A percentile compares a stretch with the other conserved stretches of the same genome.
phyloP scores from a whole-genome alignment of 768 basidiomycete species.

The Collybiopsis luxurians region DNA sequence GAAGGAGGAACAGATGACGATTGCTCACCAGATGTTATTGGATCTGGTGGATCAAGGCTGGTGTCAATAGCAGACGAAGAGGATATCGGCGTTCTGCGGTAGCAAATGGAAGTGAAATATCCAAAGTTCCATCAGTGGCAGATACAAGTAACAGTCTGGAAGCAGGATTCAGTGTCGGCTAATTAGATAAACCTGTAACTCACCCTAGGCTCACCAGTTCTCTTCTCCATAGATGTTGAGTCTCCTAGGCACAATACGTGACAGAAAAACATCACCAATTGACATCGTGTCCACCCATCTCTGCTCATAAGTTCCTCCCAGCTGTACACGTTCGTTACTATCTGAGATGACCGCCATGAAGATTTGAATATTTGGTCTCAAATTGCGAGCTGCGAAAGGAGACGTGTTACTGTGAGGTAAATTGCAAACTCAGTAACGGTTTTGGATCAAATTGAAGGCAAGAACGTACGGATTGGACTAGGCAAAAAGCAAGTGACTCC shows the following conservation, averaged over 20 bases:
- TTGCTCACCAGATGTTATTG: constrained; percentile 21
- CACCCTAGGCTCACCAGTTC: constrained; percentile 67
- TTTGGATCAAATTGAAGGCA: not conserved
- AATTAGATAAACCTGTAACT: constrained; percentile 22
- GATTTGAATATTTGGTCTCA: constrained; percentile 40
- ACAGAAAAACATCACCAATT: constrained; percentile 66
- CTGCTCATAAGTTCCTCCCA: constrained; percentile 52
- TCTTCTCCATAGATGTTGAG: constrained; percentile 49
- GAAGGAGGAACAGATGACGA: constrained; percentile 59
- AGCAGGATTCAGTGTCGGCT: no score
- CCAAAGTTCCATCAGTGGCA: not conserved
- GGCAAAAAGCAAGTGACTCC: constrained; percentile 93
- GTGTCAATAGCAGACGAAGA: not conserved
- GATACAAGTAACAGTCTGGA: constrained; percentile 53
- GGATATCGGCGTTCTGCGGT: not conserved
- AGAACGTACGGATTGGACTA: constrained; percentile 70
- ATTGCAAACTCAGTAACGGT: constrained; percentile 8
- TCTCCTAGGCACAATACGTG: constrained; percentile 61
- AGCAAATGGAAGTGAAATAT: not conserved
- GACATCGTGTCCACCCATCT: constrained; percentile 61
- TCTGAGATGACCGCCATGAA: constrained; percentile 57
- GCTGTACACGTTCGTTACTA: constrained; percentile 67
- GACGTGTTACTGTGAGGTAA: constrained; percentile 65
- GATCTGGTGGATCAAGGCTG: not conserved
- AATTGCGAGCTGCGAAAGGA: constrained; percentile 56